Percentiles rank a stretch among this genome's conserved stretches.
Conservation (phyloP, 2,329 filamentous ascomycete species). For the Cladophialophora immunda region DNA sequence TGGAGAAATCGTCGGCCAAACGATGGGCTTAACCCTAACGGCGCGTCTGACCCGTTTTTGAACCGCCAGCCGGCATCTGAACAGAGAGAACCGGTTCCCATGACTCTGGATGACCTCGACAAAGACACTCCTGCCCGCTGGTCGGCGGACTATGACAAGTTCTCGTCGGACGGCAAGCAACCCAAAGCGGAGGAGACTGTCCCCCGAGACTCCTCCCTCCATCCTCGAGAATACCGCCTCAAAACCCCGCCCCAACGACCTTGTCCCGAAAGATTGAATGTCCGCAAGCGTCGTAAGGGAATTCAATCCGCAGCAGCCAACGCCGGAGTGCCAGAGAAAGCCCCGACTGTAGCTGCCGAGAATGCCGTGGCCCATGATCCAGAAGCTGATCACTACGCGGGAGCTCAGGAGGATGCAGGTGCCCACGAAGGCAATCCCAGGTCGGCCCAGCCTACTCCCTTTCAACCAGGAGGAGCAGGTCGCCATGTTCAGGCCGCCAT, state of each 20-base stretch:
- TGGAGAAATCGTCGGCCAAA: background rate
- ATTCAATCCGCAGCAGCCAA: background rate
- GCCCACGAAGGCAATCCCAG: background rate
- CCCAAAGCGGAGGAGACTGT: background rate
- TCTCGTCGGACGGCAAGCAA: slow-evolving; percentile 7
- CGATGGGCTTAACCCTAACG: too few relatives aligned
- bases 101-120: background rate
- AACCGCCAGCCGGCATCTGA: background rate
- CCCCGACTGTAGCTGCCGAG: background rate
- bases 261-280: background rate
- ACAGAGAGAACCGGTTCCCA: background rate
- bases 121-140: background rate
- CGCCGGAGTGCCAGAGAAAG: background rate
- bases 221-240: background rate
- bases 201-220: background rate
- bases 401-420: background rate
- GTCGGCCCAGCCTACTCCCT: background rate
- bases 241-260: background rate
- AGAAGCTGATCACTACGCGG: too few relatives aligned
- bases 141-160: slow-evolving; percentile 10
- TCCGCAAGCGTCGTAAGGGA: background rate
- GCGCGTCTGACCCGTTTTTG: background rate
- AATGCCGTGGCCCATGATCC: too few relatives aligned
- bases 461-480: background rate
- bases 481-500: background rate